Evolutionary conservation across 2,329 filamentous ascomycete genomes (phyloP).

Genomic region (Myriosclerotinia curreyana): DNA sequence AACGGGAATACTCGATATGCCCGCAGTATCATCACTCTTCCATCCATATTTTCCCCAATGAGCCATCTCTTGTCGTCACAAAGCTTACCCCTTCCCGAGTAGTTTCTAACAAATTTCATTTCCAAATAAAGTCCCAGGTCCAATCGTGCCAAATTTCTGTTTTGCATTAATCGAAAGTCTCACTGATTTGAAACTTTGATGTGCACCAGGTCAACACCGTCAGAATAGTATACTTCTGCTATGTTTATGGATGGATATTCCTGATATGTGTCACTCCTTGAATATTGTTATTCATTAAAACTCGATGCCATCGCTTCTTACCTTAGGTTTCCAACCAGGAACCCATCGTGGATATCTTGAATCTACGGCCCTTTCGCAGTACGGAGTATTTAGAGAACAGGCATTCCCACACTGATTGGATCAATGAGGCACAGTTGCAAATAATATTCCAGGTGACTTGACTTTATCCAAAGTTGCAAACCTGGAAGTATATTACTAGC

Average conservation of each 20-base stretch:
- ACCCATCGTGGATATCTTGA: constrained; percentile 39
- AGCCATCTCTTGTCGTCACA: constrained; percentile 60
- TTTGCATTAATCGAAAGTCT: constrained; percentile 46
- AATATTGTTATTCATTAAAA: not conserved
- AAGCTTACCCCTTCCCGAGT: constrained; percentile 51
- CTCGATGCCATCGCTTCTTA: constrained; percentile 10
- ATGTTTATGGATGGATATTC: constrained; percentile 52
- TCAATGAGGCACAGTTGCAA: constrained; percentile 52
- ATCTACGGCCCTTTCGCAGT: constrained; percentile 28
- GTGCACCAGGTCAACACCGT: constrained; percentile 46
- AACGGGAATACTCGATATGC: not conserved
- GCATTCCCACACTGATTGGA: constrained; percentile 45
- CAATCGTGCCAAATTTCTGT: constrained; percentile 40
- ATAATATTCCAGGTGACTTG: constrained; percentile 52
- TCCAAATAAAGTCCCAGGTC: constrained; percentile 44
- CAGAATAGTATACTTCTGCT: constrained; percentile 46
- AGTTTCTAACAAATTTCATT: constrained; percentile 49
- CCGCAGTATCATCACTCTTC: constrained; percentile 51
- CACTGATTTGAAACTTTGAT: constrained; percentile 49
- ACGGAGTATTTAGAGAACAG: constrained; percentile 30
- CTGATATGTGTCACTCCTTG: constrained; percentile 30
- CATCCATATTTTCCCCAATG: constrained; percentile 54
- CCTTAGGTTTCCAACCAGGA: constrained; percentile 53
- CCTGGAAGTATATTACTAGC: constrained; percentile 43
- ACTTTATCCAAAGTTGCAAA: constrained; percentile 48